Conservation (phyloP, 148 eudicot genomes). For the Persicaria tinctoria region DNA sequence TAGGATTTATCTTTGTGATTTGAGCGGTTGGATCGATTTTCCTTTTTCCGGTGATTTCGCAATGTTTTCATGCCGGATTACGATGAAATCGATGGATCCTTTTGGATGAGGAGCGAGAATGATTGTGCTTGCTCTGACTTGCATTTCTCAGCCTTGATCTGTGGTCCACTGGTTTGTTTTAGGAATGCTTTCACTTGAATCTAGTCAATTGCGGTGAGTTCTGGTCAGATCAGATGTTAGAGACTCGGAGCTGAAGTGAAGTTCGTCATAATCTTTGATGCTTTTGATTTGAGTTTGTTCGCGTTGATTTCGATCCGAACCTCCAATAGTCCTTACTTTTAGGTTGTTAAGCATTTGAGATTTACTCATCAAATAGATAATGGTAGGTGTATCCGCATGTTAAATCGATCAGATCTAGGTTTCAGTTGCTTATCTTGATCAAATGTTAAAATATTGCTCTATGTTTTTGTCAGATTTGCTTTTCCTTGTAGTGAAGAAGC, state of each 20-base stretch:
- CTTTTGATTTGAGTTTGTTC: not conserved
- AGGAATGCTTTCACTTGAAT: not conserved
- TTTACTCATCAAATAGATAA: not conserved
- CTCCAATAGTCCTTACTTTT: not conserved
- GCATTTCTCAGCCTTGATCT: not conserved
- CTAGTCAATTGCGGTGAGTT: not conserved
- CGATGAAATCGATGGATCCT: not conserved
- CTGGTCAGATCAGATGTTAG: slow-evolving; percentile 5
- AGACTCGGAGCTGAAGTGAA: not conserved
- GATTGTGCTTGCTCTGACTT: slow-evolving; percentile 1
- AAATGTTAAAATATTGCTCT: not conserved
- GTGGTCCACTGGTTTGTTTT: not conserved
- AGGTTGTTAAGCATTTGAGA: not conserved
- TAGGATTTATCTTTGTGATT: not conserved
- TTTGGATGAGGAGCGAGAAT: not conserved
- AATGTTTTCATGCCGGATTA: not conserved
- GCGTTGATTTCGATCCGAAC: not conserved
- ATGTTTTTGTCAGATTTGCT: not conserved
- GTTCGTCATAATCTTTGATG: not conserved
- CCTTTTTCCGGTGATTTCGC: not conserved
- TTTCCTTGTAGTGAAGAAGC: not conserved
- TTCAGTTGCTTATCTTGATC: not conserved
- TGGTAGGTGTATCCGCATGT: not conserved
- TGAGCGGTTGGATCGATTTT: not conserved
- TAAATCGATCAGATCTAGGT: not conserved